Evolutionary conservation across 805 yeast genomes (phyloP), one percentile per base, ranked within the genome.

Genomic region (Lipomyces mesembrius): DNA sequence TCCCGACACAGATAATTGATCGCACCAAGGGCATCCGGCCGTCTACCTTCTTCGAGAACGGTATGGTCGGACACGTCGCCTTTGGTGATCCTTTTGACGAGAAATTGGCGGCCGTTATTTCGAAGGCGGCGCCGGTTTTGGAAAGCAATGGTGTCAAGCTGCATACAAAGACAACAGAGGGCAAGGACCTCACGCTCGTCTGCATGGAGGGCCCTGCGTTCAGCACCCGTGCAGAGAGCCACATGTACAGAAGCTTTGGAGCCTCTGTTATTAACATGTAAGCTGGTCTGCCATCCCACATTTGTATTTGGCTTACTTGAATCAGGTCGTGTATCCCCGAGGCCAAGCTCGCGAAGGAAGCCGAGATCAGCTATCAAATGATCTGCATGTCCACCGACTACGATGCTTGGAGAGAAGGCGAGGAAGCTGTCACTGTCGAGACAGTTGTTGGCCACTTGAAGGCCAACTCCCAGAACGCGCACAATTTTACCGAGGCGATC

Each of bases 151-250:
- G 84, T 60, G 78, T 86, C 77, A 79, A 78, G 57, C 79, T 93
- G 78, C 96, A 90, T 79, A 82, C 91, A 62, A 88, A 86, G 77
- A 80, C 77, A 63, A 81, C 91, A 60, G 88, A 87, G 72, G 85
- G 85, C 64, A 87, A 85, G 65, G 98, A 94, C 75, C 80, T 90
- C 66, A 90, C 96, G 6, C 86, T 95, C 53, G 84, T 95, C 70
- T 95, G 99, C 79, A 95, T 95, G 99, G 99, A 94, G 80, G 99
- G 99, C 55, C 99, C 99, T 2, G 97, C 95, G 60, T 95, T 95
- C 79, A 88, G 96, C 51, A 95, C 99, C 14, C 85, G 99, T 72
- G 98, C 99, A 9, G 99, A 95, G 80, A 92, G 98, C 14, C 85
- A 85, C 76, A 79, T 95, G 80, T 95, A 95, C 82, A 81, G 84